Evolutionary conservation across 2,329 filamentous ascomycete species (phyloP).

Genomic region (Fusarium caatingaense): DNA sequence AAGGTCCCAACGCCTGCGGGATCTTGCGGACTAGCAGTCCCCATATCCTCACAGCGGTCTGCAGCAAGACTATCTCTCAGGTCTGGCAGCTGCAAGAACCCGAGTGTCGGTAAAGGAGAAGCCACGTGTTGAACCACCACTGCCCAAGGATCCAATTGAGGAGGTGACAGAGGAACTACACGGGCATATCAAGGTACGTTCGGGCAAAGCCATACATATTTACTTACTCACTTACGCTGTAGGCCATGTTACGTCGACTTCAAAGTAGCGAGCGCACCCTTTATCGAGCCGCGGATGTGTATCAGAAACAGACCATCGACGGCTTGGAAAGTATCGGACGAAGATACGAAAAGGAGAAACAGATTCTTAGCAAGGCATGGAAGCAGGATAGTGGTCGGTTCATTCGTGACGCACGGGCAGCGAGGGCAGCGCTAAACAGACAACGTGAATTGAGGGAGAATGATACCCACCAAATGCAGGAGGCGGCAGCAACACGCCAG

Average conservation of each 20-base stretch:
- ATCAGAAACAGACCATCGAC: slow-evolving; percentile 33
- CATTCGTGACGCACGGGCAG: slow-evolving; percentile 5
- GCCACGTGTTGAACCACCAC: neutral
- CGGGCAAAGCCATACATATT: neutral
- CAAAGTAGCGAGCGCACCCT: slow-evolving; percentile 38
- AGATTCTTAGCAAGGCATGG: slow-evolving; percentile 25
- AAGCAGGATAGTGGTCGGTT: slow-evolving; percentile 39
- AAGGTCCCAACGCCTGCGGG: slow-evolving; percentile 14
- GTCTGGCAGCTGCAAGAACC: no score
- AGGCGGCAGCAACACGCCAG: slow-evolving; percentile 23
- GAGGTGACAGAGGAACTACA: slow-evolving; percentile 37
- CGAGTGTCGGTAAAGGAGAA: no score
- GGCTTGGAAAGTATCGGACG: slow-evolving; percentile 42
- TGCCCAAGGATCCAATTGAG: neutral
- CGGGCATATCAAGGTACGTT: slow-evolving; percentile 44
- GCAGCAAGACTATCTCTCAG: neutral
- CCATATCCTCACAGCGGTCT: slow-evolving; percentile 1
- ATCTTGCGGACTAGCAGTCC: slow-evolving; percentile 23
- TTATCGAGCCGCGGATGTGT: slow-evolving; percentile 35
- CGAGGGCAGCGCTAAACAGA: slow-evolving; percentile 18
- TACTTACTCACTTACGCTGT: no score
- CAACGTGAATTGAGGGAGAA: slow-evolving; percentile 8
- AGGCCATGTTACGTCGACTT: slow-evolving; percentile 39
- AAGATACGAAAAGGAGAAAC: slow-evolving; percentile 38
- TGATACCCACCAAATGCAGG: slow-evolving; percentile 19